Percentiles rank a stretch among this genome's conserved stretches.
Evolutionary conservation across 139 green algal genomes (phyloP).

Genomic region (Chlorella sp.): DNA sequence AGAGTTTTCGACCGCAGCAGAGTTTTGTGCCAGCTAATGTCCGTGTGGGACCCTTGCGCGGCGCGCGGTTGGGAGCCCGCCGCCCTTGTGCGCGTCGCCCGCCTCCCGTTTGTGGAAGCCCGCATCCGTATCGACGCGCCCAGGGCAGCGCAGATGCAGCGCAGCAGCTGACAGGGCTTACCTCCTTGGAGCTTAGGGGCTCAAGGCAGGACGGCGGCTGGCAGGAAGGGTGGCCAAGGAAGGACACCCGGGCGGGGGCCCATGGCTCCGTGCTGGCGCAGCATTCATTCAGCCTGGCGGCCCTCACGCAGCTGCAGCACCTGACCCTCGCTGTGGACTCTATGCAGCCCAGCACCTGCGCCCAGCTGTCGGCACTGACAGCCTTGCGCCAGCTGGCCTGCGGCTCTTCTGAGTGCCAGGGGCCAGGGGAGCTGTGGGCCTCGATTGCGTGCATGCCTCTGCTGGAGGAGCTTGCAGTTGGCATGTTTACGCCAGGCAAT

Average conservation of each 20-base stretch:
- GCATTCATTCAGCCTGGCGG: neutral
- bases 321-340: neutral
- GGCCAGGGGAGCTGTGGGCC: neutral
- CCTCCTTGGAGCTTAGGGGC: neutral
- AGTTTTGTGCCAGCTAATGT: neutral
- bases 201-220: neutral
- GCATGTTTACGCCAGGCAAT: neutral
- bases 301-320: neutral
- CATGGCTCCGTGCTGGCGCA: neutral
- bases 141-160: neutral
- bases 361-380: neutral
- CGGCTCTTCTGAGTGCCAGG: neutral
- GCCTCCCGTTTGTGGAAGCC: neutral
- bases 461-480: neutral
- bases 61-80: neutral
- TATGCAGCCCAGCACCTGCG: neutral
- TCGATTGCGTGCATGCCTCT: neutral
- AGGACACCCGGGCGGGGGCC: neutral
- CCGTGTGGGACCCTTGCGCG: neutral
- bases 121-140: neutral
- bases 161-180: neutral
- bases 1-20: neutral
- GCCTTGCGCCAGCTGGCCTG: neutral
- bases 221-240: neutral
- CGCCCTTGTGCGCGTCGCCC: neutral